Conservation (phyloP, 1,284 basidiomycete species). For the Puccinia horiana region DNA sequence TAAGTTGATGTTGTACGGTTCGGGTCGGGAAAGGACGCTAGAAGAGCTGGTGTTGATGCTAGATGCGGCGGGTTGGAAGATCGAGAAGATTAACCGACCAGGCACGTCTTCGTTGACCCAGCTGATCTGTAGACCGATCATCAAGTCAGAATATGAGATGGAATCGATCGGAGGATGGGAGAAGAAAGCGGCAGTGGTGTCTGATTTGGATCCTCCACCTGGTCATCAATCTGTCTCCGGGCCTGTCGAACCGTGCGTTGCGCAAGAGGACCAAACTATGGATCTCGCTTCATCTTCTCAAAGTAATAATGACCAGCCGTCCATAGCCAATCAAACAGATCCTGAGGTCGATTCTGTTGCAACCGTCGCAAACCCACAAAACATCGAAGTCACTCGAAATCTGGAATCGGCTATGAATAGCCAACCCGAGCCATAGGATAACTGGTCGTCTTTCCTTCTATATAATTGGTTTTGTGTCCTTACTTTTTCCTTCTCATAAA, state of each 20-base stretch:
- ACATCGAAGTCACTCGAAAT: background rate
- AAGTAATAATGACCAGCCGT: background rate
- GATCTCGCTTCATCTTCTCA: background rate
- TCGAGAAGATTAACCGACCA: slow-evolving; percentile 36
- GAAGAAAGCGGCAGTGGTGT: background rate
- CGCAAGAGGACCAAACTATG: background rate
- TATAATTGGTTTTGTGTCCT: background rate
- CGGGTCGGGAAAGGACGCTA: slow-evolving; percentile 37
- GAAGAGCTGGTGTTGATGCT: slow-evolving; percentile 43
- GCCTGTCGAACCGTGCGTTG: background rate
- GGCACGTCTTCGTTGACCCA: slow-evolving; percentile 47
- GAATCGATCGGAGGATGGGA: slow-evolving; percentile 28
- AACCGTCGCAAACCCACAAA: background rate
- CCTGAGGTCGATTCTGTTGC: background rate
- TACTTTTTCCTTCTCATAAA: background rate
- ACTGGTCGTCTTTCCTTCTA: background rate
- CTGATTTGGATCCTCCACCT: background rate
- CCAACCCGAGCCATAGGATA: background rate
- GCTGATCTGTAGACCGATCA: slow-evolving; percentile 31
- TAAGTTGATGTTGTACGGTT: slow-evolving; percentile 49
- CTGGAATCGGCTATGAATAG: background rate
- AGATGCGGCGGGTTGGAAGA: slow-evolving; percentile 44
- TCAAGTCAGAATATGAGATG: slow-evolving; percentile 21
- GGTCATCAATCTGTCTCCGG: background rate
- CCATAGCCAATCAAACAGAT: background rate